Base-by-base conservation (phyloP, 2,329 filamentous ascomycete genomes). In the Leptographium galeiforme region DNA sequence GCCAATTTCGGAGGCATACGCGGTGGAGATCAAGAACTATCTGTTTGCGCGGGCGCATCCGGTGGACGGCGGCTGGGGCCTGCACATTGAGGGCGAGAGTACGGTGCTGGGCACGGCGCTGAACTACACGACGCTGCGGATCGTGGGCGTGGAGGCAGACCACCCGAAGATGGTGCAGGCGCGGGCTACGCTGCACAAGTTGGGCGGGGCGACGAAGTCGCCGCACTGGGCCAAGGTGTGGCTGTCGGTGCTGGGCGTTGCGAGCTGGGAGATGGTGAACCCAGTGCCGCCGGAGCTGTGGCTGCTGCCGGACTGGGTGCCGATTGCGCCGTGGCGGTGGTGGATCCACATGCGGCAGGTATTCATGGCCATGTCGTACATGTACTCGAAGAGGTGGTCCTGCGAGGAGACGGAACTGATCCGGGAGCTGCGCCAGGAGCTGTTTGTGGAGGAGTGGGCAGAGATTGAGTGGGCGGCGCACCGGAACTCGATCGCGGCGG, bases 221-320 rank as follows among this genome's bases (percentile, higher is more conserved):
- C 94, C 93, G 25, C 93, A 97, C 65, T 98, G 93, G 93, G 81
- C 81, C n/a, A 98, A 98, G 65, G 94, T 94, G 67, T 96, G 90
- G 89, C 76, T 98, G 48, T 85, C 85, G 41, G 76, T 94, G 3
- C 70, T 98, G 56, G 89, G 89, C 16, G 78, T 97, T 5, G 82
- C 82, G 64, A 73, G 84, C 33, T 98, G 91, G 89, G 89, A 95
- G 53, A 82, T 93, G 55, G 90, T 97, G 60, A 98, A 97, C 62
- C 93, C 93, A 0, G 82, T 93, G 2, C 93, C 93, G 1, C 87
- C 93, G 0, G 93, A 98, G 70, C 67, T 97, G 46, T 98, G 93
- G 93, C 74, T 95, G 43, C 71, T 96, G 4, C 90, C 90, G 0
- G 87, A 95, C 66, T 95, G 89, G 89, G 77, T 89, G 4, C 90